A percentile compares a stretch with the other conserved stretches of the same genome.
These are phyloP conservation scores for Naganishia kalamii DNA, from an alignment of 768 basidiomycete species.

Conservation along the genomic window DNA sequence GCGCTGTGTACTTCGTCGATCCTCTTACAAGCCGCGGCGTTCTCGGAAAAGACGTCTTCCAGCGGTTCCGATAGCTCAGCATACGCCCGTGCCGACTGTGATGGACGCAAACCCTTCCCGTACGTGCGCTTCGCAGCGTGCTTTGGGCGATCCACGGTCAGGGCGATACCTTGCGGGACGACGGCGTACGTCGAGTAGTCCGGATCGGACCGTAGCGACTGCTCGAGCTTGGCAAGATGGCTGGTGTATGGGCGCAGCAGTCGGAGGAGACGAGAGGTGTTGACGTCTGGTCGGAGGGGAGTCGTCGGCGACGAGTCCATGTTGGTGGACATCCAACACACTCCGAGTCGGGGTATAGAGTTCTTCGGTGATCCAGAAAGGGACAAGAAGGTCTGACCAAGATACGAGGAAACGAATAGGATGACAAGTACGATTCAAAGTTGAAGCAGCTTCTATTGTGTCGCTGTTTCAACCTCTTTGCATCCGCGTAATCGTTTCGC, in stretches of 20 bases:
- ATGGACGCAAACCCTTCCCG: not conserved
- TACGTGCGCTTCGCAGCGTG: conserved; percentile 2
- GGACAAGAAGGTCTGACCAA: not conserved
- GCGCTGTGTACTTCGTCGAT: not conserved
- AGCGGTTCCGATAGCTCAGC: not conserved
- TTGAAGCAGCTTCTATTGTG: not conserved
- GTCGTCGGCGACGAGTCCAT: conserved; percentile 3
- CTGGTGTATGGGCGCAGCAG: conserved; percentile 11
- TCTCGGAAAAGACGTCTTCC: not conserved
- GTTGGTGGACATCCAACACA: not conserved
- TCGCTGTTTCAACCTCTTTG: too few species aligned
- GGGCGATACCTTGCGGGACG: conserved; percentile 1
- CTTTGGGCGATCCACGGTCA: not conserved
- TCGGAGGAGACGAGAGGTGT: conserved; percentile 7
- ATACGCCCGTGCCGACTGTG: not conserved
- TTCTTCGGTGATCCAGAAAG: too few species aligned
- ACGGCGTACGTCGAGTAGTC: not conserved
- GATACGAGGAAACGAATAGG: not conserved
- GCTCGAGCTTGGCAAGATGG: not conserved
- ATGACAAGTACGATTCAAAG: not conserved
- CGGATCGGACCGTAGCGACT: not conserved
- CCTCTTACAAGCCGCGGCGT: not conserved
- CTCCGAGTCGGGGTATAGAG: not conserved
- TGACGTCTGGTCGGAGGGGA: conserved; percentile 6
- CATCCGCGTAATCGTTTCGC: too few species aligned